These are phyloP conservation scores for Colletotrichum lindemuthianum DNA, from an alignment of 2,329 filamentous ascomycete genomes.

Conservation along the genomic window DNA sequence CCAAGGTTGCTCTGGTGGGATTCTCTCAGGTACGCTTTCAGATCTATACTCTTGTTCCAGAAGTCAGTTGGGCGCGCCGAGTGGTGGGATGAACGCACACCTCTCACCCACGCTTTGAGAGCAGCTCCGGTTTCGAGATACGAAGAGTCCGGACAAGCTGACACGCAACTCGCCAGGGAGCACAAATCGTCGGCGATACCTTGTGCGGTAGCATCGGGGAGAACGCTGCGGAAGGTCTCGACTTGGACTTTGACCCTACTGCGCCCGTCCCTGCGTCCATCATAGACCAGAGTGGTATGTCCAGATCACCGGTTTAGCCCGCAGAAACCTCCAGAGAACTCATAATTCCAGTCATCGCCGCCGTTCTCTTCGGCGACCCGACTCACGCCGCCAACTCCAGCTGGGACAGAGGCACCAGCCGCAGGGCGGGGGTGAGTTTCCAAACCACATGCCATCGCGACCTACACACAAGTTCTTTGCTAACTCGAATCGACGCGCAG, in stretches of 20 bases:
- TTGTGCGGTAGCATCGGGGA: slow-evolving; percentile 48
- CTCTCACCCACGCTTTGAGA: too few species aligned
- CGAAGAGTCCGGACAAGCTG: background rate
- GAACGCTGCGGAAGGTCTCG: slow-evolving; percentile 32
- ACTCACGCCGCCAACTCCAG: slow-evolving; percentile 48
- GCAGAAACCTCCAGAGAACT: too few species aligned
- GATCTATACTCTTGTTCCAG: background rate
- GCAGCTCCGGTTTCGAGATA: background rate
- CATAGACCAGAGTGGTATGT: slow-evolving; percentile 48
- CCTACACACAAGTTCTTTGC: background rate
- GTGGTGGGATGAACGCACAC: too few species aligned
- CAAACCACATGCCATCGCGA: background rate
- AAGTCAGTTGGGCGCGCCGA: too few species aligned
- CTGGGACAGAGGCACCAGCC: slow-evolving; percentile 47
- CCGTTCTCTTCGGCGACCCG: slow-evolving; percentile 54
- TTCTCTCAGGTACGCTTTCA: slow-evolving; percentile 51
- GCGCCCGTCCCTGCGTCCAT: slow-evolving; percentile 40
- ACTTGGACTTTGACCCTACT: slow-evolving; percentile 37
- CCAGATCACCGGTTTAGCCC: too few species aligned
- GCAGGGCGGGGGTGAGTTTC: too few species aligned
- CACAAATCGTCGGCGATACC: slow-evolving; percentile 49
- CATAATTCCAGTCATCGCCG: slow-evolving; percentile 48
- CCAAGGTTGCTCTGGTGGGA: slow-evolving; percentile 53
- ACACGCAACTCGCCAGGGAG: slow-evolving; percentile 44
- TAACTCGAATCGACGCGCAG: slow-evolving; percentile 37